A percentile compares a stretch with the other conserved stretches of the same genome.
Evolutionary conservation across 2,329 filamentous ascomycete genomes (phyloP).

Genomic region (Neonectria faginata): DNA sequence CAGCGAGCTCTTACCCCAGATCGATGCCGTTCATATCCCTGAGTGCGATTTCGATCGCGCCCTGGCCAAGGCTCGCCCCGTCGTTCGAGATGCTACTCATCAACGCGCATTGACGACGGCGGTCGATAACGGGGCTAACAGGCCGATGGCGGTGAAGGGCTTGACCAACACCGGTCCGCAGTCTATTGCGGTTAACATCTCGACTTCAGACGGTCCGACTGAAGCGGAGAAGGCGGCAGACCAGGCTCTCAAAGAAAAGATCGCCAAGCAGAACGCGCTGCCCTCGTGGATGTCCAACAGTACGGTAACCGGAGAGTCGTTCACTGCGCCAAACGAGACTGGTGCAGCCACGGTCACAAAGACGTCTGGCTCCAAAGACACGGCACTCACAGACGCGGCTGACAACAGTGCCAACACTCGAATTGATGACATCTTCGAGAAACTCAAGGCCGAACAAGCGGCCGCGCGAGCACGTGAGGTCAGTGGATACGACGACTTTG

Average conservation of each 20-base stretch:
- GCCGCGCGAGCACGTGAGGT: slow-evolving; percentile 54
- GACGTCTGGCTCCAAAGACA: slow-evolving; percentile 61
- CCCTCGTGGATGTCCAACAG: slow-evolving; percentile 79
- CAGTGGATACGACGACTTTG: slow-evolving; percentile 46
- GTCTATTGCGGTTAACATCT: slow-evolving; percentile 77
- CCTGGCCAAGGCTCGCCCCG: slow-evolving; percentile 70
- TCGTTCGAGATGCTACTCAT: slow-evolving; percentile 75
- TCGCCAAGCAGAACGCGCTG: slow-evolving; percentile 75
- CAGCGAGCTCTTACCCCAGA: slow-evolving; percentile 78
- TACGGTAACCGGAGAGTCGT: slow-evolving; percentile 74
- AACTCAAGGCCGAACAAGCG: slow-evolving; percentile 71
- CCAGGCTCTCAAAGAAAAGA: slow-evolving; percentile 72
- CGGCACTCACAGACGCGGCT: slow-evolving; percentile 51
- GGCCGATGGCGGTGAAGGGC: slow-evolving; percentile 77
- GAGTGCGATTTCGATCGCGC: slow-evolving; percentile 80
- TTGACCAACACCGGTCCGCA: slow-evolving; percentile 74
- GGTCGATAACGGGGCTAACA: slow-evolving; percentile 63
- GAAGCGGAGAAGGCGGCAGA: slow-evolving; percentile 76
- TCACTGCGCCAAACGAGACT: slow-evolving; percentile 51
- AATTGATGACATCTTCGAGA: slow-evolving; percentile 76
- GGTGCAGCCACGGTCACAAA: slow-evolving; percentile 33
- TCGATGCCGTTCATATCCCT: slow-evolving; percentile 80
- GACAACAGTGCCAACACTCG: slow-evolving; percentile 66
- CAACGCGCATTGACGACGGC: slow-evolving; percentile 71
- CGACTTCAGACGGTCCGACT: slow-evolving; percentile 72